These are phyloP conservation scores for Solanum neorickii DNA, from an alignment of 257 asterid genomes.

Conservation along the genomic window DNA sequence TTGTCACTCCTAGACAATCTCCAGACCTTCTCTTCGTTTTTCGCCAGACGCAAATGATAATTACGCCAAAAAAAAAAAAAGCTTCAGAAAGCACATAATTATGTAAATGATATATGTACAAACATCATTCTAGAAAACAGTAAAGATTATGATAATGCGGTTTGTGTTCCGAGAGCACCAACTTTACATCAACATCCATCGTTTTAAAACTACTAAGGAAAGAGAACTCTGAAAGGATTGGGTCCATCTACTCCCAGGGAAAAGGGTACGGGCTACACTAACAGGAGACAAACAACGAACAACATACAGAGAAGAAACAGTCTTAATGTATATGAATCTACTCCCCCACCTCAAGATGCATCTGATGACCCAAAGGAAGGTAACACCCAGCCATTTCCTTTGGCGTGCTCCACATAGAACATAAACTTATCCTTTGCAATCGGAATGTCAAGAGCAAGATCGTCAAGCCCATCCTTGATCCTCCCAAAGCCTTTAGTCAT, in stretches of 20 bases:
- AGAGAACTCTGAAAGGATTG: conserved; percentile 4
- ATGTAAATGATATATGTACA: background rate
- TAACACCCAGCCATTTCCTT: conserved; percentile 55
- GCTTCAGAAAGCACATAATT: background rate
- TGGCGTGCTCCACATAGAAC: conserved; percentile 49
- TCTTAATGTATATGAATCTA: conserved; percentile 1
- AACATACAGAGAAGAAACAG: conserved; percentile 8
- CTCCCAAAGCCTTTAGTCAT: conserved; percentile 85
- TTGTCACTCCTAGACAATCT: background rate
- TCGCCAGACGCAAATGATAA: background rate
- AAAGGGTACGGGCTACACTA: background rate
- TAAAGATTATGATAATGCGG: background rate
- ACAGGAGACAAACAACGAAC: background rate
- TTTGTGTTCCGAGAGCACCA: background rate
- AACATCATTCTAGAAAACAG: background rate
- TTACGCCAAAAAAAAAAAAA: background rate
- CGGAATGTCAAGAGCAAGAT: conserved; percentile 91
- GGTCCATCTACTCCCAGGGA: background rate
- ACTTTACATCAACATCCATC: conserved; percentile 1
- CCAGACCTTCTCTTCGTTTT: background rate
- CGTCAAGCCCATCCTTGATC: conserved; percentile 85
- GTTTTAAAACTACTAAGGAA: background rate
- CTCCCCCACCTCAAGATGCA: conserved; percentile 13
- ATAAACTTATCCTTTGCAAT: conserved; percentile 72
- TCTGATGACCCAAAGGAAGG: conserved; percentile 11